Evolutionary conservation across 768 basidiomycete species (phyloP).

Genomic region (Naematelia encephala): DNA sequence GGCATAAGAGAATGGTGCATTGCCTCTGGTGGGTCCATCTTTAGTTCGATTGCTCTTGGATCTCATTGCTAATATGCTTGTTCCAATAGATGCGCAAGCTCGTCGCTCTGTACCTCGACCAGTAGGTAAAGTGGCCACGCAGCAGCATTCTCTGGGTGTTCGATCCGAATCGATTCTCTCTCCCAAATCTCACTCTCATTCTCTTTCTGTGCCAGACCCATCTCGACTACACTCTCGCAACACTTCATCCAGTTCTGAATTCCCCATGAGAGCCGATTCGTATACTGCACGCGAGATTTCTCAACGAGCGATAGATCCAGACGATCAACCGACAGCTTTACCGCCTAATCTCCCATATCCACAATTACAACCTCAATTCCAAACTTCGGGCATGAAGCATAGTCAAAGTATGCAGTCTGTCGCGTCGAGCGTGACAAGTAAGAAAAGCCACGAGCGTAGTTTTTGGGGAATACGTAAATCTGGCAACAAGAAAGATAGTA

Average conservation of each 20-base stretch:
- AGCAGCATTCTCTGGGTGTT: conserved; percentile 8
- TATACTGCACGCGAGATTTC: conserved; percentile 45
- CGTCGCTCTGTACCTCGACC: background rate
- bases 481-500: conserved; percentile 33
- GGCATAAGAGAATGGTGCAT: conserved; percentile 44
- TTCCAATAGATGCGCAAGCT: conserved; percentile 1
- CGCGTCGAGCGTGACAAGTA: conserved; percentile 17
- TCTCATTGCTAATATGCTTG: conserved; percentile 3
- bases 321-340: conserved; percentile 35
- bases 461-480: conserved; percentile 12
- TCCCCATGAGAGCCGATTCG: conserved; percentile 44
- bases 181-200: conserved; percentile 19
- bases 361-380: conserved; percentile 35
- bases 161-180: conserved; percentile 4
- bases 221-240: conserved; percentile 23
- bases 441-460: conserved; percentile 4
- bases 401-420: conserved; percentile 38
- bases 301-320: conserved; percentile 35
- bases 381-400: conserved; percentile 21
- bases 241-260: conserved; percentile 36
- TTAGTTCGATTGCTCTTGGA: background rate
- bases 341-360: conserved; percentile 44
- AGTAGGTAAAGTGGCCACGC: conserved; percentile 2
- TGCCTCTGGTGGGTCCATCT: conserved; percentile 35
- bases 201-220: conserved; percentile 11